phyloP scores from a whole-genome alignment of 768 basidiomycete species.

The Naematelia encephala region DNA sequence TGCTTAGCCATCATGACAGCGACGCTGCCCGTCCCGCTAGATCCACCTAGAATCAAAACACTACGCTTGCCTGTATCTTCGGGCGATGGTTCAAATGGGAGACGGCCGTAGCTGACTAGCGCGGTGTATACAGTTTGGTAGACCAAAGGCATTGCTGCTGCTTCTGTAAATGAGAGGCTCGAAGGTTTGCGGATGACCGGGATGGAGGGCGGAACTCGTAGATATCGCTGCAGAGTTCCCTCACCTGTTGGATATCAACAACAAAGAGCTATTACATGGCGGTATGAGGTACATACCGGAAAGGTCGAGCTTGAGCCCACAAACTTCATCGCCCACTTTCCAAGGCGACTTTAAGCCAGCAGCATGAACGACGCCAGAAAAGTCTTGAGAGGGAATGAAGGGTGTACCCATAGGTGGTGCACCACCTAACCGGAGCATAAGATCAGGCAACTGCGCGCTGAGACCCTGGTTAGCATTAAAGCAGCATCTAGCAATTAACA shows the following conservation, averaged over 20 bases:
- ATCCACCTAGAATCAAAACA: constrained; percentile 69
- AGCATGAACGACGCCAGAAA: constrained; percentile 59
- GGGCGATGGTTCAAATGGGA: constrained; percentile 16
- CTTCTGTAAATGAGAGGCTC: constrained; percentile 59
- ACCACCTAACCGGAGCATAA: constrained; percentile 55
- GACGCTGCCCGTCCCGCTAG: constrained; percentile 64
- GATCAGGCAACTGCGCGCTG: constrained; percentile 18
- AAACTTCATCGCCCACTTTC: constrained; percentile 62
- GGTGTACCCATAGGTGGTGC: constrained; percentile 52
- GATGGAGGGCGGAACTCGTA: constrained; percentile 7
- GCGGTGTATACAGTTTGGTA: constrained; percentile 62
- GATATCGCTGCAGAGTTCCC: constrained; percentile 30
- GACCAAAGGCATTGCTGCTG: constrained; percentile 62
- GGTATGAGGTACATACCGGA: constrained; percentile 2
- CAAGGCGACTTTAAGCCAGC: constrained; percentile 57
- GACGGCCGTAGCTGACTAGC: constrained; percentile 52
- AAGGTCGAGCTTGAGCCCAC: constrained; percentile 56
- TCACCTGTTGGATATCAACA: constrained; percentile 9
- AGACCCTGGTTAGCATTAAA: neutral
- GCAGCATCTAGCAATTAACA: neutral
- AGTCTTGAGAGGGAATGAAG: constrained; percentile 60
- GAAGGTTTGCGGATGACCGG: constrained; percentile 55
- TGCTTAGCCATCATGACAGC: constrained; percentile 73
- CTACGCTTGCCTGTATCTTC: constrained; percentile 60
- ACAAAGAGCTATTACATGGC: neutral